A percentile compares a stretch with the other conserved stretches of the same genome.
Conservation (phyloP, 139 green algal genomes). For the Chlorella sp. region DNA sequence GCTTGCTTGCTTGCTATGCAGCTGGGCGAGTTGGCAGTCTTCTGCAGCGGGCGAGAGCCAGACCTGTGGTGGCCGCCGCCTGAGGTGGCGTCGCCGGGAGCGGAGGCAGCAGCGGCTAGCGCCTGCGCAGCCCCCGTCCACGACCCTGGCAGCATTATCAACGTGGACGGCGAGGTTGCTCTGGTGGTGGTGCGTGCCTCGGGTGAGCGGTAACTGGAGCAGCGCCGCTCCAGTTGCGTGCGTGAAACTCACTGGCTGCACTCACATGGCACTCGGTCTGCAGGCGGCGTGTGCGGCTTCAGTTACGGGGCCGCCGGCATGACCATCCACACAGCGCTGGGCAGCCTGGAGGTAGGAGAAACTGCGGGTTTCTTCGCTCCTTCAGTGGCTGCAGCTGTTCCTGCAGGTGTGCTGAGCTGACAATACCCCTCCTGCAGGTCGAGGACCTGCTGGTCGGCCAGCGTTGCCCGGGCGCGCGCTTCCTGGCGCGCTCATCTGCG, state of each 20-base stretch:
- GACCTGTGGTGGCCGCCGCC: slow-evolving; percentile 56
- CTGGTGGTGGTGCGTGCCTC: slow-evolving; percentile 55
- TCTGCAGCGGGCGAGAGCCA: slow-evolving; percentile 50
- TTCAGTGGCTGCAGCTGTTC: too few relatives aligned
- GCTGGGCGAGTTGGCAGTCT: slow-evolving; percentile 64
- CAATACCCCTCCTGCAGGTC: too few relatives aligned
- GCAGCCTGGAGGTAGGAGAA: slow-evolving; percentile 57
- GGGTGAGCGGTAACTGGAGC: too few relatives aligned
- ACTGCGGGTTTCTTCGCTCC: too few relatives aligned
- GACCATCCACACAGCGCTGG: slow-evolving; percentile 43
- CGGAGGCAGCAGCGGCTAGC: not conserved
- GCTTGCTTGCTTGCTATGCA: slow-evolving; percentile 13
- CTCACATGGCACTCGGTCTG: not conserved
- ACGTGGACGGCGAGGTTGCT: slow-evolving; percentile 63
- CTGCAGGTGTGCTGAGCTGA: too few relatives aligned
- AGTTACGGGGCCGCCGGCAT: slow-evolving; percentile 30
- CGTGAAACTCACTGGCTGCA: not conserved
- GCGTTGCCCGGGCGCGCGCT: slow-evolving; percentile 18
- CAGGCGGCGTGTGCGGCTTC: slow-evolving; percentile 21
- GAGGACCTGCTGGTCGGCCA: slow-evolving; percentile 73
- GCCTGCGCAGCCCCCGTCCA: not conserved
- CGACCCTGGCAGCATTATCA: slow-evolving; percentile 30
- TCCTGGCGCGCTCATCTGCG: slow-evolving; percentile 26
- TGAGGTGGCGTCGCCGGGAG: too few relatives aligned
- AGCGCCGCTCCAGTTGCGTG: slow-evolving; percentile 6